Evolutionary conservation across 2,329 filamentous ascomycete species (phyloP), one percentile per base, ranked within the genome.

Genomic region (Exophiala viscosa): DNA sequence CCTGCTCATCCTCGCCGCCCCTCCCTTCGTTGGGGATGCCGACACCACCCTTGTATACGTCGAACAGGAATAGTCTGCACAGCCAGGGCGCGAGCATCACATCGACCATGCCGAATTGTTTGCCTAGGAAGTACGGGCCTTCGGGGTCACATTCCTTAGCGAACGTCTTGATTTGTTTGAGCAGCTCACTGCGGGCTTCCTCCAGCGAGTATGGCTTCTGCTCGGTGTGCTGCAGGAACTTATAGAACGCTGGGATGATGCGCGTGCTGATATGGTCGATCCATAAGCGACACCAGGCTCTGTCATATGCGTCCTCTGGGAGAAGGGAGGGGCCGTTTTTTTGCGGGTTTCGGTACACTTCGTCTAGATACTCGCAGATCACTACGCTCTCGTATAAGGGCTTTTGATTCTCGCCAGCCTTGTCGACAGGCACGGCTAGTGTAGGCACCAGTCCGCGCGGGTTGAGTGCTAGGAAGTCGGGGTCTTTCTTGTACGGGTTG

Each of bases 381-480:
- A 91, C 80, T 5, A 74, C 80, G 64, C 82, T 87, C 67, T 92
- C 87, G 62, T 87, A 90, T 2, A 91, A 73, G 0, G 86, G 82
- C 63, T 60, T 60, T 35, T 57, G 46, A 10, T 57, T 15, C 20
- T 81, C 83, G 58, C 66, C 65, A 35, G 71, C 60, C 10, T 53
- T 40, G 6, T 57, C 54, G 58, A 43, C 60, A 57, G 46, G 64
- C 77, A 60, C 57, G 43, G 54, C 61, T 1, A 92, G 76, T 0
- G 87, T 90, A 0, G 88, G 88, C 1, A 92, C 85, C 1, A 91
- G 75, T 1, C 87, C 87, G 6, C 86, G 81, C 0, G 87, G 87
- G 64, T 92, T 92, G 55, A 91, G 73, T 4, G 77, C 76, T n/a
- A 91, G 74, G 20, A 90, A 84, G 0, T 79, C 82, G 3, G 79